A percentile compares a stretch with the other conserved stretches of the same genome.
Evolutionary conservation across 83 land plant genomes (phyloP).

Genomic region (Picea abies): DNA sequence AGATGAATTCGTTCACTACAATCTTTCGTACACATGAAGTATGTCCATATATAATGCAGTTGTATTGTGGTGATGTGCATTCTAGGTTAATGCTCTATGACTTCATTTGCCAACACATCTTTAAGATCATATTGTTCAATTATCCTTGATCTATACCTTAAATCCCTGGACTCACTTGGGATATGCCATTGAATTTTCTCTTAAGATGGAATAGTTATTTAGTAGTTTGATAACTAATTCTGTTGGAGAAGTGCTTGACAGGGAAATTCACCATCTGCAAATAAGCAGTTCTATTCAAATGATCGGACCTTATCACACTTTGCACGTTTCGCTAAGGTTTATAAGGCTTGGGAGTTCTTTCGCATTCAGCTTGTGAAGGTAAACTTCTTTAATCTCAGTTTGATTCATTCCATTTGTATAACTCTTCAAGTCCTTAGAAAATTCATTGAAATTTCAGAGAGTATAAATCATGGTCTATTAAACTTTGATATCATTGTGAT

Average conservation of each 20-base stretch:
- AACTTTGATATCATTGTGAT: too few relatives aligned
- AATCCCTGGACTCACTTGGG: background rate
- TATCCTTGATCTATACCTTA: too few relatives aligned
- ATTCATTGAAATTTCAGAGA: too few relatives aligned
- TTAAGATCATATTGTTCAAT: too few relatives aligned
- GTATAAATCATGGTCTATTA: too few relatives aligned
- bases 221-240: background rate
- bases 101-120: too few relatives aligned
- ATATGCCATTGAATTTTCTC: background rate
- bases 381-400: background rate
- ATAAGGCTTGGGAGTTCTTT: constrained; percentile 91
- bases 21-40: too few relatives aligned
- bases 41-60: background rate
- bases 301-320: constrained; percentile 66
- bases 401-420: too few relatives aligned
- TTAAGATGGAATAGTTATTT: background rate
- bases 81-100: too few relatives aligned
- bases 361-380: constrained; percentile 90
- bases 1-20: too few relatives aligned
- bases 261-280: constrained; percentile 87
- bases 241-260: constrained; percentile 21
- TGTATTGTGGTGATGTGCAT: too few relatives aligned
- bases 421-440: too few relatives aligned
- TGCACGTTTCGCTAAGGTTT: constrained; percentile 84
- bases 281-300: constrained; percentile 79